Evolutionary conservation across 306 rosid genomes (phyloP).

Genomic region (Trichosanthes truncata): DNA sequence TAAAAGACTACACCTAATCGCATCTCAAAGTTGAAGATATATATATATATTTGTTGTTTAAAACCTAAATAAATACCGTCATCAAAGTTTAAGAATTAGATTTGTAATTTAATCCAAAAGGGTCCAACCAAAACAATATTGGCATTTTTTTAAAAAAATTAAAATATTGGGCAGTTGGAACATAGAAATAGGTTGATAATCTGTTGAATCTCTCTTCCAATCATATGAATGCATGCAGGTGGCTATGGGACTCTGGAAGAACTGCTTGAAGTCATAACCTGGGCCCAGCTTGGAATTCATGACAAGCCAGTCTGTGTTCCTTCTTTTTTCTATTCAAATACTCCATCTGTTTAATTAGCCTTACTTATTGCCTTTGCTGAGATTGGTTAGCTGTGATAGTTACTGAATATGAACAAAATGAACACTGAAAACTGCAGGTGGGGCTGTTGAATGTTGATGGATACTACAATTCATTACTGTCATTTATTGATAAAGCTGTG

Average conservation of each 20-base stretch:
- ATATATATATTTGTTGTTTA: no score
- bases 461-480: slow-evolving; percentile 74
- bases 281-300: slow-evolving; percentile 99
- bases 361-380: background rate
- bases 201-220: no score
- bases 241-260: slow-evolving; percentile 98
- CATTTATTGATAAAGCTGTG: slow-evolving; percentile 90
- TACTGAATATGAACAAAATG: background rate
- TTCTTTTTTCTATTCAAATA: background rate
- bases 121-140: no score
- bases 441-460: slow-evolving; percentile 97
- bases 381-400: background rate
- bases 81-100: no score
- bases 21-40: background rate
- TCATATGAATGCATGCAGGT: slow-evolving; percentile 39
- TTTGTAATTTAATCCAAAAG: no score
- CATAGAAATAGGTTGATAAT: no score
- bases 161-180: no score
- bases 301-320: slow-evolving; percentile 69
- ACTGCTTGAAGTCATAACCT: slow-evolving; percentile 93
- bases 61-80: no score
- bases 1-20: no score
- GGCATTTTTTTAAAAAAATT: no score
- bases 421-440: slow-evolving; percentile 41
- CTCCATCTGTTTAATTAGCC: background rate